Evolutionary conservation across 495 filamentous ascomycete species (phyloP).

Genomic region (Talaromyces thailandensis): DNA sequence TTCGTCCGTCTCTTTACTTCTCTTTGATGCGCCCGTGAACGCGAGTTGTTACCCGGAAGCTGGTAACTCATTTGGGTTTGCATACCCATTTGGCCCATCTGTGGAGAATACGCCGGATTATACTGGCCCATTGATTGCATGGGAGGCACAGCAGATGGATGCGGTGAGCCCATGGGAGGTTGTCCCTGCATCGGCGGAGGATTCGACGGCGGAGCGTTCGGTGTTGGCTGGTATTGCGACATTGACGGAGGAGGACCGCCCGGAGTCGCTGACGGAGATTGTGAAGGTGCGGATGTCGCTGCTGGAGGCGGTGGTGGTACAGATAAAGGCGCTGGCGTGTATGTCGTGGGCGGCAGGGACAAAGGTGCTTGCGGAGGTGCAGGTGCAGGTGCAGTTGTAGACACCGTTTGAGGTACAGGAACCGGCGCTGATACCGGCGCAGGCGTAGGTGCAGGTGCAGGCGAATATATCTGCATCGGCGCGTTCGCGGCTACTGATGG

Average conservation of each 20-base stretch:
- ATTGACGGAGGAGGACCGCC: neutral
- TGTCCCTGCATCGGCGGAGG: constrained; percentile 28
- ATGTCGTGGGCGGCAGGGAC: neutral
- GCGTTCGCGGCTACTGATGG: neutral
- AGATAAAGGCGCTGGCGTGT: neutral
- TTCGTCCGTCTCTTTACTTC: constrained; percentile 98
- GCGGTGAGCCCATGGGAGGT: constrained; percentile 36
- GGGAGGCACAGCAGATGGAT: constrained; percentile 26
- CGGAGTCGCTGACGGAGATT: neutral
- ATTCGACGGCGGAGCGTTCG: constrained; percentile 9
- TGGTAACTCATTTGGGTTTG: constrained; percentile 37
- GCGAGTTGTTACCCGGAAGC: constrained; percentile 51
- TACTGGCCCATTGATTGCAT: constrained; percentile 39
- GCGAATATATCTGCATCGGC: neutral
- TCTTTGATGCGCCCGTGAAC: constrained; percentile 62
- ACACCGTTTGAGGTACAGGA: neutral
- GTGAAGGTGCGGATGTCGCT: neutral
- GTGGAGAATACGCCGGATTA: constrained; percentile 33
- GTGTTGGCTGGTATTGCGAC: constrained; percentile 1
- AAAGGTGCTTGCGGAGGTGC: neutral
- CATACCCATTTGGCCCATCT: constrained; percentile 26
- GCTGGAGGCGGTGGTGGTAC: neutral
- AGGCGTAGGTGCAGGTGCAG: neutral
- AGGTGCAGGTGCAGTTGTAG: neutral
- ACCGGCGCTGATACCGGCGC: neutral